Evolutionary conservation across 2,329 filamentous ascomycete species (phyloP).

Genomic region (Teratosphaeria viscida): DNA sequence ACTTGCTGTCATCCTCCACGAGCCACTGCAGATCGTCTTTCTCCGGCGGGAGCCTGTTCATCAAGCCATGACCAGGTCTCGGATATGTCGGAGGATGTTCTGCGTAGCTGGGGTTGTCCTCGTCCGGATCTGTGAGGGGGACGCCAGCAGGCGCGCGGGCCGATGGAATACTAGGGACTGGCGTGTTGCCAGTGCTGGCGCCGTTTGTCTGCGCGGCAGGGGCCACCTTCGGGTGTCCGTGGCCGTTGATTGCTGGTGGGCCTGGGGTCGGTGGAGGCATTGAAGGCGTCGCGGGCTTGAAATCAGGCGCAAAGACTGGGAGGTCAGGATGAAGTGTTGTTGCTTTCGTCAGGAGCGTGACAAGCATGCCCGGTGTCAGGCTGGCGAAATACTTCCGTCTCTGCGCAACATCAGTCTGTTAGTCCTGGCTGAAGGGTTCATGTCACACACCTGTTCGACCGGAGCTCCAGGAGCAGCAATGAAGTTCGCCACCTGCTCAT

Average conservation of each 20-base stretch:
- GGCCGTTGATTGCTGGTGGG: conserved; percentile 24
- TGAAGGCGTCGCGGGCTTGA: background rate
- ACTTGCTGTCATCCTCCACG: conserved; percentile 45
- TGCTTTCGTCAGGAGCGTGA: conserved; percentile 54
- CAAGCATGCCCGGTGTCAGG: conserved; percentile 50
- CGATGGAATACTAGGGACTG: conserved; percentile 11
- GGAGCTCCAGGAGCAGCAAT: conserved; percentile 30
- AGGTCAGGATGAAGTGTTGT: conserved; percentile 53
- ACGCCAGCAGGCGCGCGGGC: conserved; percentile 27
- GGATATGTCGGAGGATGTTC: conserved; percentile 50
- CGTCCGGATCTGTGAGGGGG: conserved; percentile 9
- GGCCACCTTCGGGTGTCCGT: conserved; percentile 5
- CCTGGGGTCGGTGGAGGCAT: conserved; percentile 8
- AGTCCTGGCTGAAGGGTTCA: background rate
- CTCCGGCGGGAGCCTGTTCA: conserved; percentile 42
- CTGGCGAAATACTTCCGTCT: conserved; percentile 45
- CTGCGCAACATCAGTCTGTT: conserved; percentile 5
- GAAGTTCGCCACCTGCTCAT: conserved; percentile 32
- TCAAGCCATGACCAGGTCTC: conserved; percentile 51
- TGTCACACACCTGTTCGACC: conserved; percentile 30
- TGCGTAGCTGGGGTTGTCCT: conserved; percentile 42
- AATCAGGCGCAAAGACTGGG: conserved; percentile 48
- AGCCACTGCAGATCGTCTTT: conserved; percentile 52
- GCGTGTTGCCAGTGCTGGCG: conserved; percentile 3
- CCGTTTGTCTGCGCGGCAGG: background rate